Evolutionary conservation across 2,329 filamentous ascomycete species (phyloP), one percentile per base, ranked within the genome.

Genomic region (Alternaria ethzedia): DNA sequence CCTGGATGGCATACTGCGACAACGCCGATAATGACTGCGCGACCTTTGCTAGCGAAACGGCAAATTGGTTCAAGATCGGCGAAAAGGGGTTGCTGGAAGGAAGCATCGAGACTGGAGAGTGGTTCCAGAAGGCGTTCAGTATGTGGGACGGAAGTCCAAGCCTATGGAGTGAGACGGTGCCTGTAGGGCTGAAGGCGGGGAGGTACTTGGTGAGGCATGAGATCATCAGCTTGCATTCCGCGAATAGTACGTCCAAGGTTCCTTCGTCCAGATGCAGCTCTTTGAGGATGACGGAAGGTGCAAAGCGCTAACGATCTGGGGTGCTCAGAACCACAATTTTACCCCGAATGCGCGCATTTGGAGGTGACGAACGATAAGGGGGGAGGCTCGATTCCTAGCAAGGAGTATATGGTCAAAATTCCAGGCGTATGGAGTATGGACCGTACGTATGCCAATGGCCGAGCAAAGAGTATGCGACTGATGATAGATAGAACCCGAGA

Each of bases 371-470:
- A 73, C 6, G 57, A 61, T 12, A 68, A 73, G 12, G 55, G 32
- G 8, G 47, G 10, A 41, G 57, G 64, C 25, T 66, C 69, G 12
- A 66, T 63, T 9, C 44, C 49, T 4, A 17, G 28, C 15, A 15
- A 68, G 28, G 66, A 73, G 62, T 75, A 67, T 59, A 44, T 75
- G 69, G 73, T 63, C 9, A 71, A 63, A 64, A 76, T 76, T 63
- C 75, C 75, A 17, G 75, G 75, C 10, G 74, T 77, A 36, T 77
- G 68, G 64, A 71, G 54, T 58, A 75, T 76, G 74, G 61, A 72
- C 61, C 68, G 73, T 76, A 55, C 69, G 74, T 76, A 9, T 25
- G 28, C 26, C 26, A 28, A 13, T 54, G 17, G 11, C 15, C n/a
- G 5, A 21, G 45, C 17, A 21, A 4, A 23, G 45, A 52, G 20